Evolutionary conservation across 225 moss, liverwort and hornwort genomes (phyloP).

Genomic region (Polytrichum formosum): DNA sequence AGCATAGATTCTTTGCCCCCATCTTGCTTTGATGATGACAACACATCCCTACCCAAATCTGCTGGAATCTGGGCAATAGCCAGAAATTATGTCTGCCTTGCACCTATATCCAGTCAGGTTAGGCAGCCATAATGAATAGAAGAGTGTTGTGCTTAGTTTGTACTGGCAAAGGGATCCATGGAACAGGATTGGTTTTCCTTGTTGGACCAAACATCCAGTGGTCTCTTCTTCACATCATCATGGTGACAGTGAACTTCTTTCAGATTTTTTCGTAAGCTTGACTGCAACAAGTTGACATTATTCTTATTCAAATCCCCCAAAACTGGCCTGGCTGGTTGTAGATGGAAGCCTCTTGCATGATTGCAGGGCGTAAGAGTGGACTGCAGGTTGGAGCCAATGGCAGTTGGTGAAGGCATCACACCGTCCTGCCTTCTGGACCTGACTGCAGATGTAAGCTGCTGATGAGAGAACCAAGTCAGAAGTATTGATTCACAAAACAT

Average conservation of each 20-base stretch:
- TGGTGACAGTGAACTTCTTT: background rate
- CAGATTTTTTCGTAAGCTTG: constrained; percentile 12
- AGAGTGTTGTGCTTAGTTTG: background rate
- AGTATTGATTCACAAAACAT: constrained; percentile 2
- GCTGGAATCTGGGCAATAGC: too few species aligned
- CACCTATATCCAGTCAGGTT: too few species aligned
- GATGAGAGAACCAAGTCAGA: too few species aligned
- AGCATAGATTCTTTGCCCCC: too few species aligned
- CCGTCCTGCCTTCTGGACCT: constrained; percentile 17
- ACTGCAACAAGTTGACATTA: constrained; percentile 9
- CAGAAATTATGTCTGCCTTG: too few species aligned
- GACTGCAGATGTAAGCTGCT: constrained; percentile 23
- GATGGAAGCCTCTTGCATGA: constrained; percentile 9
- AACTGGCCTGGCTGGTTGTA: constrained; percentile 24
- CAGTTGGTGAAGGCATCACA: constrained; percentile 14
- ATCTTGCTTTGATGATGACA: too few species aligned
- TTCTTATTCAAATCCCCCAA: constrained; percentile 26
- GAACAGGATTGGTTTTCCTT: too few species aligned
- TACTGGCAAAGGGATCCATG: background rate
- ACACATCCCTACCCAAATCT: too few species aligned
- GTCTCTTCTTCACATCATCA: too few species aligned
- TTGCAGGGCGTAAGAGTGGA: constrained; percentile 9
- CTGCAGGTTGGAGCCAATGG: constrained; percentile 5
- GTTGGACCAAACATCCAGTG: too few species aligned
- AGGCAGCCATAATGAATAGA: too few species aligned